Evolutionary conservation across 2,329 filamentous ascomycete genomes (phyloP).

Genomic region (Apiospora hydei): DNA sequence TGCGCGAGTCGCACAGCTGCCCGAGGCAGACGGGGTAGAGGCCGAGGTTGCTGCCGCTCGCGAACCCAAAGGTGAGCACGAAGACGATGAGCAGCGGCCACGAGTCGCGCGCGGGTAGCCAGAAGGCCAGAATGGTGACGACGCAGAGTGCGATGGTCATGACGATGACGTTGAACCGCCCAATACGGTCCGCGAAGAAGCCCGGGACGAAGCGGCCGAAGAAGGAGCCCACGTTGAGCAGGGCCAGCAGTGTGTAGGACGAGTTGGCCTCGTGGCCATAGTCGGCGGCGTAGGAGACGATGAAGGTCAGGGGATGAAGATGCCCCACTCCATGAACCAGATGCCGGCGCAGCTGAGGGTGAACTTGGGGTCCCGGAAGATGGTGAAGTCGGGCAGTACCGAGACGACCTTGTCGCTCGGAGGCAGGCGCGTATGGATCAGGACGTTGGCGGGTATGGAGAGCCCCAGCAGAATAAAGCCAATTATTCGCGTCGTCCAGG

Average conservation of each 20-base stretch:
- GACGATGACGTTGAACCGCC: slow-evolving; percentile 73
- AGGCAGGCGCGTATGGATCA: slow-evolving; percentile 44
- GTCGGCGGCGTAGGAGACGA: slow-evolving; percentile 52
- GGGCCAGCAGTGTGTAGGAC: slow-evolving; percentile 57
- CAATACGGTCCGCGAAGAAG: slow-evolving; percentile 69
- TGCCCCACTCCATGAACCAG: slow-evolving; percentile 55
- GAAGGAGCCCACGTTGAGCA: slow-evolving; percentile 72
- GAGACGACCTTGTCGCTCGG: slow-evolving; percentile 42
- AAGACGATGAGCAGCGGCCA: slow-evolving; percentile 64
- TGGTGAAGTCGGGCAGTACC: slow-evolving; percentile 45
- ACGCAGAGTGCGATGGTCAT: slow-evolving; percentile 55
- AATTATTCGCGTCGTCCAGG: slow-evolving; percentile 44
- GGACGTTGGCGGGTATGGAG: slow-evolving; percentile 36
- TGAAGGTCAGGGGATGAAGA: slow-evolving; percentile 55
- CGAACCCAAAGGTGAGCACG: slow-evolving; percentile 70
- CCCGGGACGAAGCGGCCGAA: slow-evolving; percentile 72
- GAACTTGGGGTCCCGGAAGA: slow-evolving; percentile 51
- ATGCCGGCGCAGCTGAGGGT: slow-evolving; percentile 50
- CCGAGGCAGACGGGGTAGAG: slow-evolving; percentile 75
- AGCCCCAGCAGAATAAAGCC: slow-evolving; percentile 40
- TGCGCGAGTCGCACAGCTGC: slow-evolving; percentile 70
- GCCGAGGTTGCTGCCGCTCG: slow-evolving; percentile 71
- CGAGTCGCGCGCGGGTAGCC: slow-evolving; percentile 61
- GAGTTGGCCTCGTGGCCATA: slow-evolving; percentile 7
- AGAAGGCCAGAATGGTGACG: slow-evolving; percentile 59